Conservation (phyloP, 176 grass and related monocot species). For the Triticum monococcum region DNA sequence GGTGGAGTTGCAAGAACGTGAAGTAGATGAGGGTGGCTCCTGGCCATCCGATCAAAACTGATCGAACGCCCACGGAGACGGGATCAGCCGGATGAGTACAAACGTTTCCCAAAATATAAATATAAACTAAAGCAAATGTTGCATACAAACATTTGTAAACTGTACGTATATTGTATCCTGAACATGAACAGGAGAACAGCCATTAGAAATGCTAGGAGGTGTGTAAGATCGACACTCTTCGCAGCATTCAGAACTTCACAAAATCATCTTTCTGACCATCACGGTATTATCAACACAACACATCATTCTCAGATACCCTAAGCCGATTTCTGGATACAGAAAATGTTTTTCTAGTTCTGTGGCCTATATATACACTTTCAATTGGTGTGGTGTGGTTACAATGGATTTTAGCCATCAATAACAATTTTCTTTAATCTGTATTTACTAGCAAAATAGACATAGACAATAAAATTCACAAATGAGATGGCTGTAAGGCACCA, state of each 20-base stretch:
- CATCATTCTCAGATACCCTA: neutral
- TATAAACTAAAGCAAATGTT: neutral
- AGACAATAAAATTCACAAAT: constrained; percentile 54
- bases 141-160: neutral
- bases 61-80: no score
- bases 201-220: neutral
- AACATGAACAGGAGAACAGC: neutral
- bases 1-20: no score
- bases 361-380: neutral
- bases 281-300: neutral
- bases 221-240: neutral
- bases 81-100: no score
- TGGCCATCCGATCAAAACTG: no score
- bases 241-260: neutral
- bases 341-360: neutral
- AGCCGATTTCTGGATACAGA: neutral
- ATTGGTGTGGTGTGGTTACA: neutral
- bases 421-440: constrained; percentile 68
- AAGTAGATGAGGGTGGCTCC: no score
- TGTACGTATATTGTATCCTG: neutral
- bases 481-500: constrained; percentile 52
- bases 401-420: constrained; percentile 25
- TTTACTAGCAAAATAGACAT: constrained; percentile 63
- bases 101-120: neutral
- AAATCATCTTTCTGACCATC: neutral